Base-by-base conservation (phyloP, 2,329 filamentous ascomycete genomes). In the Xylariales sp. region DNA sequence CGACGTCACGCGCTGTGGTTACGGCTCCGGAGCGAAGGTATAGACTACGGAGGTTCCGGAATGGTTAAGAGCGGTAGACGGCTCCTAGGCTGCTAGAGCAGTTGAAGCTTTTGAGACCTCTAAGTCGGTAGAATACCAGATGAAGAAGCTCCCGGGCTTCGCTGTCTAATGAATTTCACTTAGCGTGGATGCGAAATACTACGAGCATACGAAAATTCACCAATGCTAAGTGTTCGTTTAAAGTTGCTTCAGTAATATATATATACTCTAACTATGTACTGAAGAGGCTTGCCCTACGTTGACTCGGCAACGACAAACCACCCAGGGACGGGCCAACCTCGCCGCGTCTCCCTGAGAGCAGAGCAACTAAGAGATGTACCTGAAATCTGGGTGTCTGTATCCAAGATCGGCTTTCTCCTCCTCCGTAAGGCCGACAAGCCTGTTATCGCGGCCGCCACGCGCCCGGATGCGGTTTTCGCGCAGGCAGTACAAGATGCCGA, bases 311-410 rank as follows among this genome's bases (percentile, higher is more conserved):
- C 30, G 9, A 43, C 30, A 30, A 30, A 14, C 28, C 46, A 5
- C 1, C 43, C 8, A 18, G 3, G 34, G 34, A 50, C 16, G 28
- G 3, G 16, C 36, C 10, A 6, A 18, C 6, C 12, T 52, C 43
- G 10, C 39, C 23, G 6, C 28, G 36, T 54, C 36, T 41, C 34
- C 18, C 30, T 14, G 28, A 14, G 32, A 8, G 14, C 30, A 6
- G 16, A 57, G 43, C n/a, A 60, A 58, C 56, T 62, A 75, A 41
- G 83, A 78, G 65, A 88, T 88, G 73, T 87, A 88, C 43, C 84
- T 81, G 76, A 87, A 89, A 30, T 82, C 81, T 0, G 87, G 87
- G 72, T 89, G 85, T 46, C 80, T 77, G 70, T 86, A 85, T 0
- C 86, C 87, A 10, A 89, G 74, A 62, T 84, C 80, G 36, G 74